Evolutionary conservation across 768 basidiomycete species (phyloP), one percentile per base, ranked within the genome.

Genomic region (Xerocomellus amylosporus): DNA sequence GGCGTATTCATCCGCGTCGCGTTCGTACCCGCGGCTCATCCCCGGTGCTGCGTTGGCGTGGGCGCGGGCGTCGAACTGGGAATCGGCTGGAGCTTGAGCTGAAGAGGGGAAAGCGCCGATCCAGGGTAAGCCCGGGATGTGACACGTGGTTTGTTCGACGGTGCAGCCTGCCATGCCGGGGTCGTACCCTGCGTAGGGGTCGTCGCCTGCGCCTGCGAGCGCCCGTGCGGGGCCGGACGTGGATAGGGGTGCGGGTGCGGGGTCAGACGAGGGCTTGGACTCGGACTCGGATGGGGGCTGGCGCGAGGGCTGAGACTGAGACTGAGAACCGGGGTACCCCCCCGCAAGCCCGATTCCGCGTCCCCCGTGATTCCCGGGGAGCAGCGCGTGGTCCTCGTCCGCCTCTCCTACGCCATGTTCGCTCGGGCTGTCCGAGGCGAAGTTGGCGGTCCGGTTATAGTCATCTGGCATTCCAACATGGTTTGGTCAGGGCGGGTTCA

Each of bases 91-190:
- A 1, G 15, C 6, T 5, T 15, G n/a, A 2, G 33, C n/a, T 14
- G 5, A 15, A 9, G 36, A n/a, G 36, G 36, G 19, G 0, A 9
- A 8, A 10, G 5, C 3, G 5, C 52, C 50, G 8, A 58, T 45
- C 7, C 15, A 9, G 3, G 38, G 40, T 1, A 64, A 1, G 3
- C 64, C 64, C 0, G 64, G 41, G n/a, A 64, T 66, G 5, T 31
- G 22, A 8, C 61, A 64, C 0, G 43, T 1, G n/a, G 19, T 19
- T 0, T 8, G 41, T 5, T 37, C 51, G 30, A 8, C 13, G 22
- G 55, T 28, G 39, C 64, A 60, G 10, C 64, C 64, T 13, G 64
- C 64, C 64, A 64, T 64, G 19, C 64, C 64, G 8, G 64, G 58
- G 22, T 64, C 64, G 33, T 64, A 57, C 1, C 39, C 58, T 7